Percentiles rank a stretch among this genome's conserved stretches.
phyloP scores from a whole-genome alignment of 805 yeast species.

The Ogataea wickerhamii region DNA sequence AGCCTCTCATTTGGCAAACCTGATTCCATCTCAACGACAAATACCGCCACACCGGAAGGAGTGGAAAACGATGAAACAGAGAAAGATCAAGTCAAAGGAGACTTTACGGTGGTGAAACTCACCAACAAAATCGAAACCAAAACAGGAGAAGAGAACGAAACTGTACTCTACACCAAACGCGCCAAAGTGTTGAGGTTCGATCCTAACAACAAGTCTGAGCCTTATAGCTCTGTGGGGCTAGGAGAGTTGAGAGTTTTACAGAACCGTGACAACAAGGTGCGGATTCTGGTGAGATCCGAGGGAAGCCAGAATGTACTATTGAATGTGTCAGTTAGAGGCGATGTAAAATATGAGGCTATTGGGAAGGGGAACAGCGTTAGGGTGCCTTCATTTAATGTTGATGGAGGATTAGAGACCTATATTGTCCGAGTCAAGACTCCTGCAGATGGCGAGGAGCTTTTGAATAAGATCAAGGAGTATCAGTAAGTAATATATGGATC shows the following conservation, averaged over 20 bases:
- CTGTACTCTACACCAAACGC: constrained; percentile 55
- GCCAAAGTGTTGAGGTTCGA: constrained; percentile 67
- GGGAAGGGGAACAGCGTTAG: constrained; percentile 66
- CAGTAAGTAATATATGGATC: constrained; percentile 14
- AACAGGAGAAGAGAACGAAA: constrained; percentile 88
- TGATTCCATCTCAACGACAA: constrained; percentile 5
- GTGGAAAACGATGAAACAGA: constrained; percentile 36
- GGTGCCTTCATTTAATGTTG: constrained; percentile 57
- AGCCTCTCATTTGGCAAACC: constrained; percentile 27
- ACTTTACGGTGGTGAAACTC: constrained; percentile 44
- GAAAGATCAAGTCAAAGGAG: constrained; percentile 44
- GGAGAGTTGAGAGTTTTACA: constrained; percentile 78
- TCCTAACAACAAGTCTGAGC: constrained; percentile 42
- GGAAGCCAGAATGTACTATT: constrained; percentile 79
- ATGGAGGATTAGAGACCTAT: constrained; percentile 61
- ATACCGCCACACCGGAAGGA: constrained; percentile 14
- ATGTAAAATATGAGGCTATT: constrained; percentile 55
- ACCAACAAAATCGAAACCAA: constrained; percentile 50
- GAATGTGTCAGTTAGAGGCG: constrained; percentile 58
- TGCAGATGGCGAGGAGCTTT: constrained; percentile 58
- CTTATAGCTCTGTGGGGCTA: constrained; percentile 65
- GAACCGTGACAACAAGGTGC: constrained; percentile 52
- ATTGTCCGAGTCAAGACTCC: constrained; percentile 73
- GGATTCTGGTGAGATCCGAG: constrained; percentile 82
- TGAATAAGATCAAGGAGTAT: constrained; percentile 27